Evolutionary conservation across 257 asterid species (phyloP), one percentile per base, ranked within the genome.

Genomic region (Ilex asprella): DNA sequence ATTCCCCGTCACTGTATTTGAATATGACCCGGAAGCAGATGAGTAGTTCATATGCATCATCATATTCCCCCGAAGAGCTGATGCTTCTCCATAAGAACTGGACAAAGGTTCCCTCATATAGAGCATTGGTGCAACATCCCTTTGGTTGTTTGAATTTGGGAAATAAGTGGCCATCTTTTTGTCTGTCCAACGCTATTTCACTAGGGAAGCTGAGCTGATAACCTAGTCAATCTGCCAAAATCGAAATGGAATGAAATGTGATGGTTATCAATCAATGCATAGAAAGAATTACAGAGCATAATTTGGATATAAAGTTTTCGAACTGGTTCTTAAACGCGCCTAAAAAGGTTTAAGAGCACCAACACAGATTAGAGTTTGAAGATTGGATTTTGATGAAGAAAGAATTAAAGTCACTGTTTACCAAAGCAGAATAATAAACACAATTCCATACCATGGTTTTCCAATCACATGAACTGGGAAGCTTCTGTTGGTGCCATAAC

Each of bases 11-110:
- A 81, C 68, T 55, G 82, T 64, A 44, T 75, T 75, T 1, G 91
- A 65, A 61, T 73, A 81, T 39, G 78, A 53, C 43, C 78, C 82
- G 0, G 91, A 81, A 2, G 90, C 65, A 30, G 96, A 74, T 6
- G 87, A 60, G 77, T 80, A 85, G 30, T 80, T 82, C 88, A 81
- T 81, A 49, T 80, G 84, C 85, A 77, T 72, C 63, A 76, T 80
- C 57, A 76, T 75, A 73, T 78, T 81, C 21, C 76, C 70, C 9
- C 63, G 76, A 39, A 76, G 76, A 69, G 75, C 57, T 6, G 80
- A 75, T 12, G 83, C 67, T 68, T 84, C 82, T 12, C 93, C 72
- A 69, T 77, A 80, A 57, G 90, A 74, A 64, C 55, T 29, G 12
- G 90, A 70, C 67, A 77, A 73, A 70, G 73, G 69, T 63, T 81